Percentiles rank a stretch among this genome's conserved stretches.
Conservation (phyloP, 2,329 filamentous ascomycete species). For the Pestalotiopsis sp. region DNA sequence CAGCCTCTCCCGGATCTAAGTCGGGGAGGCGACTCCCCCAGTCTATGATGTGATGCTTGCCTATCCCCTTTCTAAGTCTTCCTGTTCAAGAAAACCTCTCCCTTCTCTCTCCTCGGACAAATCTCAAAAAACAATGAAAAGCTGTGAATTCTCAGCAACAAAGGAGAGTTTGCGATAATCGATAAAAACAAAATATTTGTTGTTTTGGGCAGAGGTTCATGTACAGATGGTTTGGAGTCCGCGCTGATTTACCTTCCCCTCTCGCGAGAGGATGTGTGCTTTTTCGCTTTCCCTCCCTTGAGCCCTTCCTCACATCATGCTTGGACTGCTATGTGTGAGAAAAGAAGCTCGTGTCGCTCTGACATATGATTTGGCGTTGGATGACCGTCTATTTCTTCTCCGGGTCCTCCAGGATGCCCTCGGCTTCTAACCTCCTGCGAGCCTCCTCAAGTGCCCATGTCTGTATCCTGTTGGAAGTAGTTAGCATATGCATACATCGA, state of each 20-base stretch:
- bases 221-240: conserved; percentile 12
- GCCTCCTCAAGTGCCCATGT: conserved; percentile 99
- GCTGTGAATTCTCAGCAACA: neutral
- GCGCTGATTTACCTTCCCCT: neutral
- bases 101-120: neutral
- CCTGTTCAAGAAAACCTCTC: neutral
- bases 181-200: neutral
- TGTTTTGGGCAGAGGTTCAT: conserved; percentile 13
- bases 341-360: neutral
- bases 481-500: conserved; percentile 26
- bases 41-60: neutral
- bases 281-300: neutral
- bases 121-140: neutral
- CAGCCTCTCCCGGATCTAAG: neutral
- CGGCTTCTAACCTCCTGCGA: conserved; percentile 88
- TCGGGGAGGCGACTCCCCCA: neutral
- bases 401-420: conserved; percentile 88
- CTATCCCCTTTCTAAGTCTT: neutral
- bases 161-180: neutral
- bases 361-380: neutral
- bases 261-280: neutral
- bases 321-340: neutral
- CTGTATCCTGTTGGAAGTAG: conserved; percentile 73
- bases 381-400: conserved; percentile 51
- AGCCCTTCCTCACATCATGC: neutral